A percentile compares a stretch with the other conserved stretches of the same genome.
phyloP scores from a whole-genome alignment of 2,329 filamentous ascomycete species.

The Fusarium coffeatum region DNA sequence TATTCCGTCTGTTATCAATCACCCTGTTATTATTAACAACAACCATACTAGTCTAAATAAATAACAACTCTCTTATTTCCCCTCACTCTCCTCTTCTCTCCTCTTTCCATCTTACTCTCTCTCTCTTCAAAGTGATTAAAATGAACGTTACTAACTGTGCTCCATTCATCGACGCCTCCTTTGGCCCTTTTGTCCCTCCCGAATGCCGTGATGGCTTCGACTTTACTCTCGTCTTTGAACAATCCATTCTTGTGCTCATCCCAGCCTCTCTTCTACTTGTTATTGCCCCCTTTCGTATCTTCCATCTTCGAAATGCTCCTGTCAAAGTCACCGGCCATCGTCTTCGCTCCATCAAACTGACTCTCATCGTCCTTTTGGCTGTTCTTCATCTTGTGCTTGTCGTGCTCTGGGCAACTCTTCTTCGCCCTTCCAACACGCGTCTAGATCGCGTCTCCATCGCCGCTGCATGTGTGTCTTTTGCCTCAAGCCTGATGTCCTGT shows the following conservation, averaged over 20 bases:
- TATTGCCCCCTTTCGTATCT: conserved; percentile 49
- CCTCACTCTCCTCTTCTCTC: not conserved
- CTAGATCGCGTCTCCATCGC: conserved; percentile 47
- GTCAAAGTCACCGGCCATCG: conserved; percentile 42
- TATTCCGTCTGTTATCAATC: conserved; percentile 10
- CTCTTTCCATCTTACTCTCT: not conserved
- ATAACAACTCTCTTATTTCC: not conserved
- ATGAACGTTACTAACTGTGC: conserved; percentile 44
- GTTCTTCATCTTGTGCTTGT: conserved; percentile 50
- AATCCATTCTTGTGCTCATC: conserved; percentile 50
- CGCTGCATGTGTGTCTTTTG: conserved; percentile 50
- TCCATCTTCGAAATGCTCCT: conserved; percentile 43
- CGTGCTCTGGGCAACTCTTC: conserved; percentile 48
- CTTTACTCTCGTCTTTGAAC: conserved; percentile 62
- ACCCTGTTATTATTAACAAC: not conserved
- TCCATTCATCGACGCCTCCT: conserved; percentile 41
- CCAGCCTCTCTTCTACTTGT: conserved; percentile 50
- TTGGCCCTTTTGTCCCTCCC: conserved; percentile 42
- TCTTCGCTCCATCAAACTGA: conserved; percentile 47
- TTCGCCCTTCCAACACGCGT: conserved; percentile 19
- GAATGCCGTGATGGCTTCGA: conserved; percentile 59
- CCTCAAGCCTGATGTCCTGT: conserved; percentile 49
- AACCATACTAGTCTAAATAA: conserved; percentile 1
- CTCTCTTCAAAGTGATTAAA: not conserved
- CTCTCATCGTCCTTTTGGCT: conserved; percentile 45